Evolutionary conservation across 805 yeast species (phyloP).

Genomic region (Kurtzmaniella cleridarum): DNA sequence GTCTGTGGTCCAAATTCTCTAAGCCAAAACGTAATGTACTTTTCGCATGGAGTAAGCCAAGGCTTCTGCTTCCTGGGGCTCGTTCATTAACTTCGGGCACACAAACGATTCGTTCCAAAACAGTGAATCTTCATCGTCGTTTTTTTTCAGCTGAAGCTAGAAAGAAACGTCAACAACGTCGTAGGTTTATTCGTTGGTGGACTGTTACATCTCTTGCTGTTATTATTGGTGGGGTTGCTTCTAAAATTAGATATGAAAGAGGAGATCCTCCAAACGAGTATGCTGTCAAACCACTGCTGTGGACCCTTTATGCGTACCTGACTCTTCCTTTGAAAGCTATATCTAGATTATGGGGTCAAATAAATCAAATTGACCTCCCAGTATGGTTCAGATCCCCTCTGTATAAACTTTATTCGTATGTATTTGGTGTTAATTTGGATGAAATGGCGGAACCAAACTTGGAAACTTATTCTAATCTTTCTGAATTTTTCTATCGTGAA

Average conservation of each 20-base stretch:
- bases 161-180: constrained; percentile 31
- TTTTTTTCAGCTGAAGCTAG: constrained; percentile 41
- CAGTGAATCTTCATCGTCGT: constrained; percentile 31
- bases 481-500: constrained; percentile 86
- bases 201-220: constrained; percentile 48
- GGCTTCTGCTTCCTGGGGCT: constrained; percentile 18
- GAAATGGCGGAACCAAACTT: constrained; percentile 86
- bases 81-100: constrained; percentile 12
- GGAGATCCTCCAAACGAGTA: constrained; percentile 28
- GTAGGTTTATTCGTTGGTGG: constrained; percentile 47
- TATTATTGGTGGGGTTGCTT: constrained; percentile 50
- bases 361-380: constrained; percentile 80
- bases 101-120: constrained; percentile 31
- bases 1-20: constrained; percentile 50
- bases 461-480: constrained; percentile 66
- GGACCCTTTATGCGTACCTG: constrained; percentile 86
- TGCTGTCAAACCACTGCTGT: constrained; percentile 62
- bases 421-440: constrained; percentile 84
- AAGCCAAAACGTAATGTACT: constrained; percentile 51
- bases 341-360: constrained; percentile 91
- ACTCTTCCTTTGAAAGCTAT: constrained; percentile 87
- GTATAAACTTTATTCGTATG: constrained; percentile 64
- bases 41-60: constrained; percentile 40
- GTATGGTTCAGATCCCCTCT: constrained; percentile 84
- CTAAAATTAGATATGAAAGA: constrained; percentile 36